phyloP scores from a whole-genome alignment of 176 grass and related monocot species.

The Thalia dealbata region DNA sequence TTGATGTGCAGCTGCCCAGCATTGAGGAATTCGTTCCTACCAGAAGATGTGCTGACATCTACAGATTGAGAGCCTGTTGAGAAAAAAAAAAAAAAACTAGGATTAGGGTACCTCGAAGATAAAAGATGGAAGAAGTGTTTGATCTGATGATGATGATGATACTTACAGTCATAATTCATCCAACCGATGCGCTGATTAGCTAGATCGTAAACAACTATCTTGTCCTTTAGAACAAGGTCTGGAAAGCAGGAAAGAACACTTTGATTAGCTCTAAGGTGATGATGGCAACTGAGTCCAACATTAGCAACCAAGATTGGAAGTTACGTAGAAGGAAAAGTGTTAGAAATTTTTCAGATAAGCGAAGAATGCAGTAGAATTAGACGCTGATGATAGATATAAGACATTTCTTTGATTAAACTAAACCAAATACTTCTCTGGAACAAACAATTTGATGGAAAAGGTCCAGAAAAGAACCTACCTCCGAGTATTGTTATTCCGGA shows the following conservation, averaged over 20 bases:
- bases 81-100: not conserved
- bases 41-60: constrained; percentile 62
- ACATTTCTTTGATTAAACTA: no score
- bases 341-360: no score
- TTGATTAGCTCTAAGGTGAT: constrained; percentile 1
- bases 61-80: constrained; percentile 61
- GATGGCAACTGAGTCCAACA: no score
- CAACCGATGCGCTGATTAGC: constrained; percentile 82
- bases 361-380: no score
- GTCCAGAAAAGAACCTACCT: not conserved
- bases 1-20: constrained; percentile 49
- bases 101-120: not conserved
- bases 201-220: constrained; percentile 94
- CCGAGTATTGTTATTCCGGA: constrained; percentile 6
- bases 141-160: no score
- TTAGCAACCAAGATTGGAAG: no score
- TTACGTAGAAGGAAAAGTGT: no score
- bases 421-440: not conserved
- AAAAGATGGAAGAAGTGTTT: not conserved
- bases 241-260: constrained; percentile 7
- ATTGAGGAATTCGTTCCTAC: constrained; percentile 73
- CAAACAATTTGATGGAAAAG: not conserved
- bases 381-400: no score
- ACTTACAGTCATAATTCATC: constrained; percentile 87
- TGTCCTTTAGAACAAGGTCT: constrained; percentile 97